Percentiles rank a stretch among this genome's conserved stretches.
These are phyloP conservation scores for Fusarium keratoplasticum DNA, from an alignment of 2,329 filamentous ascomycete genomes.

Conservation along the genomic window DNA sequence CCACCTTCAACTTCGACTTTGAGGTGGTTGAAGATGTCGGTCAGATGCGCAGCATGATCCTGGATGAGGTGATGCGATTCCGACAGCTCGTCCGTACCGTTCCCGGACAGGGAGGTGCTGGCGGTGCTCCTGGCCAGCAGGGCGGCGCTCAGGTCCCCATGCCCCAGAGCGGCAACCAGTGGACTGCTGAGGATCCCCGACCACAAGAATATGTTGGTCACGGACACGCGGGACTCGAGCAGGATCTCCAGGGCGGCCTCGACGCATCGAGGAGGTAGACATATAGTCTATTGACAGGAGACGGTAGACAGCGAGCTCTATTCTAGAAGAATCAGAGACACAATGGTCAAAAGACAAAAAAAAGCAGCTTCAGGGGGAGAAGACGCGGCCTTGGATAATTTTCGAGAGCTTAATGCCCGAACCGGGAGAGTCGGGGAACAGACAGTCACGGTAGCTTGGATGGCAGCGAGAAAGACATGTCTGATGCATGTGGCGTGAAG, in stretches of 20 bases:
- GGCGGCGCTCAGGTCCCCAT: conserved; percentile 62
- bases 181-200: conserved; percentile 70
- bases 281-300: neutral
- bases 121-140: conserved; percentile 52
- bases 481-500: conserved; percentile 10
- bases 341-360: conserved; percentile 15
- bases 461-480: conserved; percentile 10
- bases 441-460: conserved; percentile 3
- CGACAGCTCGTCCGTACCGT: conserved; percentile 70
- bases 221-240: conserved; percentile 63
- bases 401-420: conserved; percentile 33
- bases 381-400: conserved; percentile 12
- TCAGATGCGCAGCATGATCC: conserved; percentile 97
- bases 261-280: conserved; percentile 46
- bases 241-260: conserved; percentile 65
- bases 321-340: conserved; percentile 13
- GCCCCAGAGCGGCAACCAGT: conserved; percentile 62
- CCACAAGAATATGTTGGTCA: conserved; percentile 68
- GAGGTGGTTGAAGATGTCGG: conserved; percentile 95
- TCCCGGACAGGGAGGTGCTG: conserved; percentile 52
- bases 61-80: conserved; percentile 93
- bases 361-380: neutral
- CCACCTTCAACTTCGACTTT: conserved; percentile 97
- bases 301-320: neutral
- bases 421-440: neutral